These are phyloP conservation scores for Russula dissimulans DNA, from an alignment of 768 basidiomycete genomes.

Conservation along the genomic window DNA sequence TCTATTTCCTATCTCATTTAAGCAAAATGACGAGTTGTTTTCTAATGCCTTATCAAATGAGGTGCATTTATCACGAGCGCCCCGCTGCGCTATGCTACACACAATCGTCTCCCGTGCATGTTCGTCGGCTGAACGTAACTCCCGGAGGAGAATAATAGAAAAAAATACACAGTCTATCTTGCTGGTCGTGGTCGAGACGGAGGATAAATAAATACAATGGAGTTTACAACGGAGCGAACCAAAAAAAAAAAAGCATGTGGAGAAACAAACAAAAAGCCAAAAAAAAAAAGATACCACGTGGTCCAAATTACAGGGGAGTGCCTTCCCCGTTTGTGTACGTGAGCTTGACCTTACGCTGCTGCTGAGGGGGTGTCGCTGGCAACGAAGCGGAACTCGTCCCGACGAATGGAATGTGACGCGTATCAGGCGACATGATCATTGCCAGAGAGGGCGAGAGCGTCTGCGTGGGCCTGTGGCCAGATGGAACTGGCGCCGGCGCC, in stretches of 20 bases:
- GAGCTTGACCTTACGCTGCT: conserved; percentile 19
- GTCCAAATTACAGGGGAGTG: background rate
- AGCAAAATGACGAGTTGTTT: no score
- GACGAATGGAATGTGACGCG: conserved; percentile 22
- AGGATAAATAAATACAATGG: background rate
- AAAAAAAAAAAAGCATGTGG: background rate
- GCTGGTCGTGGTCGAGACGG: background rate
- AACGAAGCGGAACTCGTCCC: conserved; percentile 1
- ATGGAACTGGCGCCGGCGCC: conserved; percentile 17
- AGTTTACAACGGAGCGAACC: background rate
- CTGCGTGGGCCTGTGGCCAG: conserved; percentile 32
- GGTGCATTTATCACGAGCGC: background rate
- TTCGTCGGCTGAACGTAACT: background rate
- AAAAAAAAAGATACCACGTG: no score
- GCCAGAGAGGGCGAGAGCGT: conserved; percentile 52
- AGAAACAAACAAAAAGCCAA: background rate
- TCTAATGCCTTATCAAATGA: background rate
- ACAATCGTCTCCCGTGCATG: background rate
- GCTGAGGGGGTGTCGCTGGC: conserved; percentile 18
- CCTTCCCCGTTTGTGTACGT: conserved; percentile 15
- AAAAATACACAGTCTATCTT: background rate
- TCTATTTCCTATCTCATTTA: no score
- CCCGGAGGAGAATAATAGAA: background rate
- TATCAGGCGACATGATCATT: conserved; percentile 49
- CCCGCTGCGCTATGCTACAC: conserved; percentile 1